Conservation (phyloP, 192 early-diverging fungal genomes). For the Spinellus fusiger region DNA sequence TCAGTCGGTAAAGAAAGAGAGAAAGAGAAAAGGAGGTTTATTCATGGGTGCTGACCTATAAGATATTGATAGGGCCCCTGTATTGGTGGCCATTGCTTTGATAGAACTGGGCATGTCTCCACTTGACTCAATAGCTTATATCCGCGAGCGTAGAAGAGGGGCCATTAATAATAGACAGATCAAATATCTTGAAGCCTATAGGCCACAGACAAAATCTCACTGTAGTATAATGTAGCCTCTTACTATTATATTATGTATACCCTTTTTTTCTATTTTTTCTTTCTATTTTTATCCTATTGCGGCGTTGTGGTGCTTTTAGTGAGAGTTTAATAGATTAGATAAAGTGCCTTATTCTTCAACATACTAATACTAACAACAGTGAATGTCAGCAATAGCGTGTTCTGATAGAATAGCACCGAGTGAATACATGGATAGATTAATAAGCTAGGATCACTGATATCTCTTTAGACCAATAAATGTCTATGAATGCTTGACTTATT, state of each 20-base stretch:
- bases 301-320: too few relatives aligned
- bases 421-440: too few relatives aligned
- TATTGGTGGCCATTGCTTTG: conserved; percentile 72
- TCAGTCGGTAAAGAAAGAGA: background rate
- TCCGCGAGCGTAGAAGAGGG: conserved; percentile 62
- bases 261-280: background rate
- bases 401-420: too few relatives aligned
- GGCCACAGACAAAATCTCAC: conserved; percentile 27
- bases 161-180: conserved; percentile 74
- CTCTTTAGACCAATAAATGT: too few relatives aligned
- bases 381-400: too few relatives aligned
- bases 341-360: too few relatives aligned
- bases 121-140: conserved; percentile 66
- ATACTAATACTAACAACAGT: too few relatives aligned
- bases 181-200: conserved; percentile 56
- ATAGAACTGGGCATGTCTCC: conserved; percentile 75
- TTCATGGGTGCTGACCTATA: background rate
- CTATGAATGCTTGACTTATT: too few relatives aligned
- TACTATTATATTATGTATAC: background rate
- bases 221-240: background rate
- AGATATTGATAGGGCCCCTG: conserved; percentile 37
- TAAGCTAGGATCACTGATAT: too few relatives aligned
- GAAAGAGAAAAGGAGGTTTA: background rate
- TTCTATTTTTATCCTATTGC: background rate
- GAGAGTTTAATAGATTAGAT: too few relatives aligned